phyloP scores from a whole-genome alignment of 1,284 basidiomycete genomes.

The Pseudozyma sp. region DNA sequence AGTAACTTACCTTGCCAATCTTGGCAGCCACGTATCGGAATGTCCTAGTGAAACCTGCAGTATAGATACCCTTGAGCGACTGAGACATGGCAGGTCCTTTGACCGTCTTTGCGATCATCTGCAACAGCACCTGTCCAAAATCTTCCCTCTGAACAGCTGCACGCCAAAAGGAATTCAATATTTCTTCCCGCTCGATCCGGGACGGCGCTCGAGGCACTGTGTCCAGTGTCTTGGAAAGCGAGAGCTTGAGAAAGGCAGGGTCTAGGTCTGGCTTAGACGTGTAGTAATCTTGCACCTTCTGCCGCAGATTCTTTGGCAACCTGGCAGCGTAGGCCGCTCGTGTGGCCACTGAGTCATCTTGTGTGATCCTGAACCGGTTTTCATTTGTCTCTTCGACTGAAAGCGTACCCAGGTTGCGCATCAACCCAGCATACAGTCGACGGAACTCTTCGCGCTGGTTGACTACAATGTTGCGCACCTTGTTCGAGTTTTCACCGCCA shows the following conservation, averaged over 20 bases:
- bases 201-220: slow-evolving; percentile 29
- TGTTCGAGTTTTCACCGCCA: slow-evolving; percentile 92
- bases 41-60: slow-evolving; percentile 63
- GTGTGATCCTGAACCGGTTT: slow-evolving; percentile 47
- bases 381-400: slow-evolving; percentile 42
- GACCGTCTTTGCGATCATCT: slow-evolving; percentile 58
- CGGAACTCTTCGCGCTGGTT: slow-evolving; percentile 86
- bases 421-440: slow-evolving; percentile 80
- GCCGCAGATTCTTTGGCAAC: slow-evolving; percentile 54
- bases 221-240: slow-evolving; percentile 49
- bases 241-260: slow-evolving; percentile 56
- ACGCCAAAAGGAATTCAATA: slow-evolving; percentile 50
- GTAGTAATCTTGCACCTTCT: slow-evolving; percentile 55
- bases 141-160: slow-evolving; percentile 53
- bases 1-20: slow-evolving; percentile 58
- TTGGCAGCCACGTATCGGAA: slow-evolving; percentile 63
- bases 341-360: slow-evolving; percentile 52
- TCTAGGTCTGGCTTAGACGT: slow-evolving; percentile 47
- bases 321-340: slow-evolving; percentile 52
- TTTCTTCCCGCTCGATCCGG: slow-evolving; percentile 33
- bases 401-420: slow-evolving; percentile 59
- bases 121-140: slow-evolving; percentile 54
- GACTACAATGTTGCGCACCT: slow-evolving; percentile 80
- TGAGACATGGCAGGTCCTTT: slow-evolving; percentile 60
- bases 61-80: slow-evolving; percentile 67